phyloP scores from a whole-genome alignment of 106 monocot species.

The Agapanthus africanus region DNA sequence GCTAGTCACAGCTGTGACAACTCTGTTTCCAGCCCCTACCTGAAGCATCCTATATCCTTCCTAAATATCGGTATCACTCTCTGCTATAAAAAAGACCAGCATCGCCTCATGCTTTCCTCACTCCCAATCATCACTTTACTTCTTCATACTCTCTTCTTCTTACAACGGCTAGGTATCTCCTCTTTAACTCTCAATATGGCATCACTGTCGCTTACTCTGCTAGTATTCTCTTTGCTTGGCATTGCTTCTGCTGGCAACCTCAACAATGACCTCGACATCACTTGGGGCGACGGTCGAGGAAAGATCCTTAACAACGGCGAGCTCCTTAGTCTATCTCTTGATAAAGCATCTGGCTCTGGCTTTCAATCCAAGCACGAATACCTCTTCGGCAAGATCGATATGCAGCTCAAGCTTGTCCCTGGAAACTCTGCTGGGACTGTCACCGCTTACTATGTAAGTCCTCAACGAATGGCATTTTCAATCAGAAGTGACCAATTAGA shows the following conservation, averaged over 20 bases:
- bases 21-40: no score
- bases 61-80: no score
- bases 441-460: slow-evolving; percentile 19
- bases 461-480: not conserved
- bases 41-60: no score
- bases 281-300: slow-evolving; percentile 15
- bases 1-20: no score
- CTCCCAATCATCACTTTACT: no score
- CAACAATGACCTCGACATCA: slow-evolving; percentile 12
- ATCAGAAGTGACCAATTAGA: not conserved
- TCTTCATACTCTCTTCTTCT: no score
- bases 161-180: no score
- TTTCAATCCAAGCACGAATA: slow-evolving; percentile 21
- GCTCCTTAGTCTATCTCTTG: slow-evolving; percentile 14
- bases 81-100: no score
- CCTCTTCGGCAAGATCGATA: slow-evolving; percentile 21
- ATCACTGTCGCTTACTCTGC: no score
- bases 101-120: no score
- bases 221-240: no score
- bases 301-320: slow-evolving; percentile 13
- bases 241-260: slow-evolving; percentile 3
- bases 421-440: slow-evolving; percentile 23
- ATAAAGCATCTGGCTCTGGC: slow-evolving; percentile 13
- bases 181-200: no score
- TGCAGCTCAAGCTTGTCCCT: slow-evolving; percentile 26